Evolutionary conservation across 805 yeast genomes (phyloP), one percentile per base, ranked within the genome.

Genomic region (Candida ipomoeae): DNA sequence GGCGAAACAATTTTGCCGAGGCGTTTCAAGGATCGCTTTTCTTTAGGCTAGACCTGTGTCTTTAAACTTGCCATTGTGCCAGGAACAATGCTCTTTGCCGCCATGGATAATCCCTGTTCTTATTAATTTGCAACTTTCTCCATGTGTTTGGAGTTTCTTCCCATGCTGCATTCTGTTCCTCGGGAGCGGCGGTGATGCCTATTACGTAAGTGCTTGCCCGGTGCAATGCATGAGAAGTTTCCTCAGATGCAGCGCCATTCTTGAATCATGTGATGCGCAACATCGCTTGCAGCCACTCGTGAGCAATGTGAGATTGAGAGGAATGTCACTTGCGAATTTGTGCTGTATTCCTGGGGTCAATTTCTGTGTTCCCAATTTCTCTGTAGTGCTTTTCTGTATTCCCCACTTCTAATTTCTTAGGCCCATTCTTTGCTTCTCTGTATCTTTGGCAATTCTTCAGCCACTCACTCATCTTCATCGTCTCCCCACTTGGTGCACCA

Each of bases 401-500:
- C 36, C 4, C 17, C 36, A 34, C 15, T 34, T 2, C 15, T 15
- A n/a, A 14, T 34, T 34, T 15, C 17, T n/a, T 34, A 7, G 17
- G 10, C 36, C 36, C 11, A 26, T 26, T 26, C 10, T 26, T 26
- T 26, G 29, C 29, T 26, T 8, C 29, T 26, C 29, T 26, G 29
- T 26, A 26, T 26, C 11, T 18, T 13, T 37, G 40, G 17, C n/a
- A 41, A 26, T 17, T 29, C 35, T 13, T 8, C 44, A 8, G 29
- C 29, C 29, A 10, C 11, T 26, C 11, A 26, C 11, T 26, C 29
- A 26, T 50, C 48, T 10, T 55, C 66, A 43, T 62, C 69, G 35
- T 63, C 51, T 7, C 70, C 75, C 77, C 77, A 82, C 59, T 77
- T 69, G 18, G 62, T 51, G 56, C 86, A 82, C 69, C 81, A 77